These are phyloP conservation scores for Simplicillium aogashimaense DNA, from an alignment of 2,329 filamentous ascomycete genomes.

Conservation along the genomic window DNA sequence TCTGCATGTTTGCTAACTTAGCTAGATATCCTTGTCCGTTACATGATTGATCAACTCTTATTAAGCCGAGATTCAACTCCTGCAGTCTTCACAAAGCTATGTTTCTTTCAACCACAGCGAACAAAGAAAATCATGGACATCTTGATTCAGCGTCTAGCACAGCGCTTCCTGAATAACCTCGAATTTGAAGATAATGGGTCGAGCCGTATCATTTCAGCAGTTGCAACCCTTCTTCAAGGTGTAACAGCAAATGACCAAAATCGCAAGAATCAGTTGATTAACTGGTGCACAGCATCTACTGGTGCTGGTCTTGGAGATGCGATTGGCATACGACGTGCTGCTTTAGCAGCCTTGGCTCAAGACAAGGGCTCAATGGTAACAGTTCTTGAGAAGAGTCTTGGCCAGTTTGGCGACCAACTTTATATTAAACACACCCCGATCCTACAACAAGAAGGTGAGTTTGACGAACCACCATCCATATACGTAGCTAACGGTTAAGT, in stretches of 20 bases:
- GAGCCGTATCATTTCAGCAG: slow-evolving; percentile 39
- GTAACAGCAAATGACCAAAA: slow-evolving; percentile 36
- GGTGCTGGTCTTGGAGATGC: slow-evolving; percentile 56
- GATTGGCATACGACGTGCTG: slow-evolving; percentile 56
- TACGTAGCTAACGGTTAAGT: slow-evolving; percentile 36
- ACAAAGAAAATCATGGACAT: slow-evolving; percentile 15
- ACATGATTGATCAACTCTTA: slow-evolving; percentile 25
- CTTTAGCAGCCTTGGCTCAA: slow-evolving; percentile 46
- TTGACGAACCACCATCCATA: fast-evolving
- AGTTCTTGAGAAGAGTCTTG: slow-evolving; percentile 58
- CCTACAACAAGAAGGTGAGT: slow-evolving; percentile 77
- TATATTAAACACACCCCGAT: slow-evolving; percentile 79
- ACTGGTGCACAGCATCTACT: slow-evolving; percentile 56
- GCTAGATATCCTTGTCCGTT: slow-evolving; percentile 30
- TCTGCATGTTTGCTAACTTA: slow-evolving; percentile 9
- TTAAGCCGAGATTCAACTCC: slow-evolving; percentile 15
- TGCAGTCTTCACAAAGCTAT: slow-evolving; percentile 18
- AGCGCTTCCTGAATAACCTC: slow-evolving; percentile 28
- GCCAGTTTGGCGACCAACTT: slow-evolving; percentile 73
- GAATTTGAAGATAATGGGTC: slow-evolving; percentile 18
- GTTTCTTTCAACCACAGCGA: slow-evolving; percentile 15
- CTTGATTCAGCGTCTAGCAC: slow-evolving; percentile 31
- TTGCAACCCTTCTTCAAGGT: slow-evolving; percentile 43
- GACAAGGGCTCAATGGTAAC: slow-evolving; percentile 39
- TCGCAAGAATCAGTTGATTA: slow-evolving; percentile 43